Evolutionary conservation across 2,329 filamentous ascomycete species (phyloP), one percentile per base, ranked within the genome.

Genomic region (Cercospora sp.): DNA sequence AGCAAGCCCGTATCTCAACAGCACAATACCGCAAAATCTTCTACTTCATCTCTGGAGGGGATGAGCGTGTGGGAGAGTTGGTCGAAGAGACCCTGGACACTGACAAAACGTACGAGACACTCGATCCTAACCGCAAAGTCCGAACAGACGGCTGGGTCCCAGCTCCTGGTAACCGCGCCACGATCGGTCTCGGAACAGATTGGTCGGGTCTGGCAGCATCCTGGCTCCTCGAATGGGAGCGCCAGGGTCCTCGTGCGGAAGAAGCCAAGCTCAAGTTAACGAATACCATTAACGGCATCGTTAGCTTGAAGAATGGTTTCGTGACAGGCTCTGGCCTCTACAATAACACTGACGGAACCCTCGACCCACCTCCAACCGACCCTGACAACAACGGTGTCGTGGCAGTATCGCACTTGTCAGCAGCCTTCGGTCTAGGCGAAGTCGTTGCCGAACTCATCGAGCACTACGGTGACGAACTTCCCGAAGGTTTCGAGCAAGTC

Each of bases 201-300:
- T 89, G 86, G 85, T 82, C 83, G 0, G 84, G 84, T 0, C 78
- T 89, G 1, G 86, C 87, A 0, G 83, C 83, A 2, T 83, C 82
- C 0, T 89, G 87, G 84, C 80, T 89, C 0, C 81, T 88, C 1
- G 87, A 87, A 66, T 89, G 85, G 84, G 87, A 89, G 73, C 82
- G 87, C 0, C 83, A 83, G 1, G 85, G 86, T 0, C 77, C 83
- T 0, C 79, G 83, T 2, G 87, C 84, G 83, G 77, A 86, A 63
- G 83, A 87, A 71, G 82, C 86, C 0, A 80, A 79, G 30, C 72
- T 76, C 1, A 88, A 87, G 74, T 80, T 89, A 0, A 80, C 79
- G 7, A 78, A 80, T 28, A 84, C 83, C 0, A 79, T 85, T 10
- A 75, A 77, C 4, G 85, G 86, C 2, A 88, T 87, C 61, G 84